These are phyloP conservation scores for Danielozyma ontarioensis DNA, from an alignment of 805 yeast species.

Conservation along the genomic window DNA sequence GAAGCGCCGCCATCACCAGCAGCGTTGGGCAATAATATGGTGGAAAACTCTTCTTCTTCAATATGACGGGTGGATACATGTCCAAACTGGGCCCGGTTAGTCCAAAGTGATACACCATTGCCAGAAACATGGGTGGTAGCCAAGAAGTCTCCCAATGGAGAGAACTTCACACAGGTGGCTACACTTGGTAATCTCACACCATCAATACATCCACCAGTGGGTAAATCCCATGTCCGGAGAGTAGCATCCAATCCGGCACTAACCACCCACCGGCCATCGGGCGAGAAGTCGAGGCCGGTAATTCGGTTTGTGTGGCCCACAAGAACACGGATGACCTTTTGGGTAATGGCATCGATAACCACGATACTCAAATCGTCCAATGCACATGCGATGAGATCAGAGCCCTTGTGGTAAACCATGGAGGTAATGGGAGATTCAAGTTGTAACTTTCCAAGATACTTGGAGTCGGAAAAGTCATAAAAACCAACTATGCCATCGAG, in stretches of 20 bases:
- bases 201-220: slow-evolving; percentile 95
- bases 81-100: slow-evolving; percentile 79
- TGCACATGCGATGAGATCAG: slow-evolving; percentile 81
- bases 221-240: slow-evolving; percentile 93
- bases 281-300: slow-evolving; percentile 83
- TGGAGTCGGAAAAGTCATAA: slow-evolving; percentile 73
- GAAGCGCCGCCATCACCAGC: slow-evolving; percentile 74
- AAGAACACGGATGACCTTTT: slow-evolving; percentile 76
- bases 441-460: slow-evolving; percentile 58
- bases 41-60: slow-evolving; percentile 67
- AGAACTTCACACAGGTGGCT: slow-evolving; percentile 75
- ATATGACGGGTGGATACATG: slow-evolving; percentile 72
- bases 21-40: slow-evolving; percentile 62
- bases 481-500: slow-evolving; percentile 87
- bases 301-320: slow-evolving; percentile 88
- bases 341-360: slow-evolving; percentile 77
- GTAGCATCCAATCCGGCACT: slow-evolving; percentile 82
- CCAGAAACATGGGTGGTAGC: slow-evolving; percentile 92
- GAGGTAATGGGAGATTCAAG: slow-evolving; percentile 75
- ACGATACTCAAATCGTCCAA: slow-evolving; percentile 83
- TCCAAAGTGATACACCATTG: slow-evolving; percentile 89
- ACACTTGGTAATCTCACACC: slow-evolving; percentile 75
- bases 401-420: slow-evolving; percentile 71
- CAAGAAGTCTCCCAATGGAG: slow-evolving; percentile 83
- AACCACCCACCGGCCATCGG: slow-evolving; percentile 93